Evolutionary conservation across 2,329 filamentous ascomycete species (phyloP), one percentile per base, ranked within the genome.

Genomic region (Arachnopeziza araneosa): DNA sequence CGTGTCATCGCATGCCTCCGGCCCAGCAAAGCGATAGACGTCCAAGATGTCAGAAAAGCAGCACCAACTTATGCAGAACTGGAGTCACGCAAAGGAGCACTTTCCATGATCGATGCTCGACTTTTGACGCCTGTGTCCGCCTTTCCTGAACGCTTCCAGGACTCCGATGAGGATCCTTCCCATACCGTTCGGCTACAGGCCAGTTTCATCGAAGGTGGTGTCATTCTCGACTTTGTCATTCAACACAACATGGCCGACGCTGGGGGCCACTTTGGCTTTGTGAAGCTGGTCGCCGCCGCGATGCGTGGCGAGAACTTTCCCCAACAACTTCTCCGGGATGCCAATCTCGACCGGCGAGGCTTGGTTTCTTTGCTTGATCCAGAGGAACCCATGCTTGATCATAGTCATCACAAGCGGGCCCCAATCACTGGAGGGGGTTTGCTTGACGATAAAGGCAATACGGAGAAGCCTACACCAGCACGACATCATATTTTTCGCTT

Each of bases 221-320:
- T 70, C 32, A 54, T 72, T 19, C 60, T 73, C 3, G 69, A 63
- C 44, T 64, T 69, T 52, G 61, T 60, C 6, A 64, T 63, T n/a
- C 70, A 74, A 44, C 72, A 74, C 57, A 73, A 67, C 54, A 64
- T 71, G 24, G 66, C 71, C 32, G 72, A 72, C 53, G 70, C 67
- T 52, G 70, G 62, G 17, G 69, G 66, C 14, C 65, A 66, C 24
- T 62, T 68, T 53, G 68, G 67, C 44, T 63, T 70, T 60, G 60
- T 68, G 44, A 61, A 57, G 14, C 67, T 70, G 6, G 63, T 70
- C 19, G 66, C 67, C 6, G 63, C 36, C 10, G 64, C 60, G 1
- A 67, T 70, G 19, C 63, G 60, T 9, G 65, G 60, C 14, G 55
- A 63, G 23, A 58, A 63, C 10, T 54, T 71, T 19, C 60, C 54